Evolutionary conservation across 352 stramenopile species (phyloP).

Genomic region (Pythium utonaiense): DNA sequence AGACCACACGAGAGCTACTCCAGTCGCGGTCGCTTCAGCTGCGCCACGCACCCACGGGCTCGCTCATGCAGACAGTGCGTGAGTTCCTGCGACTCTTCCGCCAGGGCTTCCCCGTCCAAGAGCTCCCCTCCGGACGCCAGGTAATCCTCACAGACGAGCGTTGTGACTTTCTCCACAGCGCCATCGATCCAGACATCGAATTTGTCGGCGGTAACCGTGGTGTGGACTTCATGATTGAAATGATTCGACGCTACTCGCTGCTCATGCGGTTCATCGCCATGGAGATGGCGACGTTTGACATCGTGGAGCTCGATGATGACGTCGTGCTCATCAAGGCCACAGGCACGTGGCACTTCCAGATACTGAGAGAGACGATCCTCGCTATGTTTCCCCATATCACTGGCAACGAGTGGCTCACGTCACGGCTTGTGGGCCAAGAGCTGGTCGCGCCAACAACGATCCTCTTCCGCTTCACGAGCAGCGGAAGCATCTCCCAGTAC

Average conservation of each 20-base stretch:
- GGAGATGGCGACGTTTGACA: constrained; percentile 28
- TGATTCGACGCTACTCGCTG: constrained; percentile 42
- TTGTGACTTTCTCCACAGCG: constrained; percentile 34
- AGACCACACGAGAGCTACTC: constrained; percentile 20
- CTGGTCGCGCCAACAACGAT: constrained; percentile 24
- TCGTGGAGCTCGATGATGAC: constrained; percentile 28
- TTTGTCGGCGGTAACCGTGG: constrained; percentile 31
- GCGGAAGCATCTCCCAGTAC: constrained; percentile 30
- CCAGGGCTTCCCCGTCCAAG: constrained; percentile 16
- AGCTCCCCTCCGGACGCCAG: not conserved
- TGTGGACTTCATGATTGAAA: constrained; percentile 33
- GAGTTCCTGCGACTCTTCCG: constrained; percentile 17
- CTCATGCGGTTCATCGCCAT: constrained; percentile 39
- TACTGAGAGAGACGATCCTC: constrained; percentile 41
- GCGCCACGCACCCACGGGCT: constrained; percentile 15
- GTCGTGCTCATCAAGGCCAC: constrained; percentile 32
- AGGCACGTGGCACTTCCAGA: constrained; percentile 34
- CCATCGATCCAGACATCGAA: constrained; percentile 35
- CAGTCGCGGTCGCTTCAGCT: constrained; percentile 4
- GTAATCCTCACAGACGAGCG: constrained; percentile 26
- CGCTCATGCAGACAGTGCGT: constrained; percentile 17
- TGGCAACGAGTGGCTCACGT: constrained; percentile 34
- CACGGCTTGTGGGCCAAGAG: constrained; percentile 37
- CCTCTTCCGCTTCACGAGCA: constrained; percentile 37
- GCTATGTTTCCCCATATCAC: constrained; percentile 45